Percentiles rank a stretch among this genome's conserved stretches.
These are phyloP conservation scores for Arachis stenosperma DNA, from an alignment of 306 rosid species.

Conservation along the genomic window DNA sequence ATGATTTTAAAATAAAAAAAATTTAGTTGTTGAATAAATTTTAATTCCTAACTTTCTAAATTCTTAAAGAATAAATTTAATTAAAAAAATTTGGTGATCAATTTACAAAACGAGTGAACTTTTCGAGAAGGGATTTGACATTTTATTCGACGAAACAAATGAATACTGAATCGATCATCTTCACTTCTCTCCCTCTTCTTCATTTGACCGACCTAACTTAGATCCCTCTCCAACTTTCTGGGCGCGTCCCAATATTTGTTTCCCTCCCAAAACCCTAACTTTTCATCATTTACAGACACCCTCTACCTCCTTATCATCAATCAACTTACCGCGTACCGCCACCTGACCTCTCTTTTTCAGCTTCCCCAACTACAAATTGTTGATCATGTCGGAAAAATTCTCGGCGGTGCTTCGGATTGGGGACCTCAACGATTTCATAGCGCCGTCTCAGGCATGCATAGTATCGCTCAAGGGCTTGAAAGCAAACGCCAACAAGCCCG, in stretches of 20 bases:
- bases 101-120: no score
- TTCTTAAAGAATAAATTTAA: no score
- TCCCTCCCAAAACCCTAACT: slow-evolving; percentile 38
- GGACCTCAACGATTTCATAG: slow-evolving; percentile 89
- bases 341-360: neutral
- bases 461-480: slow-evolving; percentile 87
- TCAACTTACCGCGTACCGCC: neutral
- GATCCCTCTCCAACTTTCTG: slow-evolving; percentile 20
- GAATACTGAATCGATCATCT: no score
- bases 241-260: neutral
- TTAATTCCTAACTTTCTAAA: no score
- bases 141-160: no score
- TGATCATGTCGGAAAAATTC: slow-evolving; percentile 83
- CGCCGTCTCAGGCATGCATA: slow-evolving; percentile 91
- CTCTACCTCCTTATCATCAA: neutral
- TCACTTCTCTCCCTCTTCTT: neutral
- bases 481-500: slow-evolving; percentile 48
- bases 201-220: slow-evolving; percentile 23
- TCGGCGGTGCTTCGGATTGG: slow-evolving; percentile 87
- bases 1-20: no score
- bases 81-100: no score
- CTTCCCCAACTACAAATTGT: neutral
- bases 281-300: neutral
- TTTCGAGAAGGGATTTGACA: no score
- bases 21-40: no score